A percentile compares a stretch with the other conserved stretches of the same genome.
phyloP scores from a whole-genome alignment of 2,329 filamentous ascomycete genomes.

The Thelonectria discophora region DNA sequence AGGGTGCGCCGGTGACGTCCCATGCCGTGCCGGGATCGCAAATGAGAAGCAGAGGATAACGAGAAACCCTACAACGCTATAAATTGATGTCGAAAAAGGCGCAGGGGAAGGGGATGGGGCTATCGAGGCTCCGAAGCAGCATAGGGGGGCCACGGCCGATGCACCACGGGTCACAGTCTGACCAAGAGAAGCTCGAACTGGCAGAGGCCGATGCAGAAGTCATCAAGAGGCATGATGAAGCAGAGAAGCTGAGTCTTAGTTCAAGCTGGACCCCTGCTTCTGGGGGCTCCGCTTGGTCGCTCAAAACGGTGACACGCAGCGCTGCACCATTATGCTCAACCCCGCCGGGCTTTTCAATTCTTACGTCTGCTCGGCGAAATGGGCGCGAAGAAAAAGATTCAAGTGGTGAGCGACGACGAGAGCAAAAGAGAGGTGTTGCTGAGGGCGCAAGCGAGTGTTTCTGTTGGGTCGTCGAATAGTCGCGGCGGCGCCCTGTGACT shows the following conservation, averaged over 20 bases:
- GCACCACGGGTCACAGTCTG: neutral
- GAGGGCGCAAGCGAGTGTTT: neutral
- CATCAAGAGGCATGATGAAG: neutral
- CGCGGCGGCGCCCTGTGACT: too few species aligned
- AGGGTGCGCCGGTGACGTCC: conserved; percentile 41
- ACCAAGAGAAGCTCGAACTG: conserved; percentile 1
- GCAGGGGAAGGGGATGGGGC: neutral
- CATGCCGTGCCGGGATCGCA: conserved; percentile 34
- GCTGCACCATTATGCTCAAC: conserved; percentile 6
- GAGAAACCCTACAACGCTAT: conserved; percentile 29
- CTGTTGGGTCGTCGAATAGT: neutral
- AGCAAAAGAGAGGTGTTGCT: too few species aligned
- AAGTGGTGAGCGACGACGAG: neutral
- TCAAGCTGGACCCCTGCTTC: conserved; percentile 5
- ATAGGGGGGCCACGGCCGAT: conserved; percentile 16
- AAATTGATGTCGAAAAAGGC: conserved; percentile 31
- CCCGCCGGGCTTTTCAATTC: conserved; percentile 8
- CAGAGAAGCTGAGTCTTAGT: neutral
- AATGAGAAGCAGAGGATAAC: conserved; percentile 29
- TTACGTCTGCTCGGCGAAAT: neutral
- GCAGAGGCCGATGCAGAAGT: neutral
- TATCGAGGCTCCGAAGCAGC: conserved; percentile 9
- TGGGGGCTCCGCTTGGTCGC: conserved; percentile 10
- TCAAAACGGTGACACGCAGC: neutral
- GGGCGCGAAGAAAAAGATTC: neutral